Conservation (phyloP, 2,329 filamentous ascomycete species). For the Colletotrichum somersetense region DNA sequence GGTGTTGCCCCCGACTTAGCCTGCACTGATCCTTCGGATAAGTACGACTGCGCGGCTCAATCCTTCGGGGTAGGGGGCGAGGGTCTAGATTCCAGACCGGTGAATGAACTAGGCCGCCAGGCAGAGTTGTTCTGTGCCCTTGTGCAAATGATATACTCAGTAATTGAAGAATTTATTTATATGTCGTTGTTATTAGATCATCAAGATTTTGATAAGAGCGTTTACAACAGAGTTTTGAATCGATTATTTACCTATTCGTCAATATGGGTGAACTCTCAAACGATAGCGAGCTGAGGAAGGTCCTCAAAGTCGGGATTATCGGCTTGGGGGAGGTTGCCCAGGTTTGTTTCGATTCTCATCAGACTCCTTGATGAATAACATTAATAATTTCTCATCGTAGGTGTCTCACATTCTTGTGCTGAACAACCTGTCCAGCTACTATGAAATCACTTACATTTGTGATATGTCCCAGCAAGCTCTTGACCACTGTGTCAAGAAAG, state of each 20-base stretch:
- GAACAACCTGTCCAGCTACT: slow-evolving; percentile 57
- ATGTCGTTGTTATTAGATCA: background rate
- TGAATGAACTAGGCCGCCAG: background rate
- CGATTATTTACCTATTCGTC: background rate
- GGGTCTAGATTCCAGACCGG: background rate
- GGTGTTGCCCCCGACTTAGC: background rate
- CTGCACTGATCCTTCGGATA: background rate
- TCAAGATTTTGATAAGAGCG: background rate
- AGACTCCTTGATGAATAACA: background rate
- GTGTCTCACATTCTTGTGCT: slow-evolving; percentile 66
- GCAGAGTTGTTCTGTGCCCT: background rate
- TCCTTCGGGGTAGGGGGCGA: background rate
- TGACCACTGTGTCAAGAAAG: slow-evolving; percentile 44
- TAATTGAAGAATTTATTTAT: background rate
- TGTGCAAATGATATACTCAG: background rate
- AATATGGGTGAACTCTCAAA: background rate
- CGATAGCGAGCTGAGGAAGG: too few relatives aligned
- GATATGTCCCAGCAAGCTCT: slow-evolving; percentile 58
- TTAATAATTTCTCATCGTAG: slow-evolving; percentile 48
- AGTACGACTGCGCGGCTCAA: background rate
- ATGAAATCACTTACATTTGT: slow-evolving; percentile 61
- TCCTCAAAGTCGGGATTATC: background rate
- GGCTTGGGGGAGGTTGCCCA: background rate
- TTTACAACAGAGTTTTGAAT: background rate
- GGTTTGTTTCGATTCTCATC: background rate